Conservation (phyloP, 345 rosid species). For the Eucalyptus dawsonii region DNA sequence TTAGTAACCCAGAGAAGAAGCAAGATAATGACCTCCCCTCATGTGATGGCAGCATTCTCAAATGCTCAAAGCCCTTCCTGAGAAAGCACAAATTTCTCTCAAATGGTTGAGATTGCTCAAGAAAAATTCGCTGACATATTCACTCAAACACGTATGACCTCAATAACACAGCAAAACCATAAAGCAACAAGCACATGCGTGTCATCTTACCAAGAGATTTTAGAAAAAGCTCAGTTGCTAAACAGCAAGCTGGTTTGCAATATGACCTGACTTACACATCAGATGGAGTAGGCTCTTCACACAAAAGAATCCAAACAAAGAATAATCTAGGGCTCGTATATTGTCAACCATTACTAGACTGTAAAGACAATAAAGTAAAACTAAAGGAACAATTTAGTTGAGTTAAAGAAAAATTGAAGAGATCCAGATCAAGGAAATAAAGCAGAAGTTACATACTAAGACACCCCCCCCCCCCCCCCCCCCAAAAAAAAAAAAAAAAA, state of each 20-base stretch:
- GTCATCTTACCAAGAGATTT: background rate
- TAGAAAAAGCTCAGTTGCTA: background rate
- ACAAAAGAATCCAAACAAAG: background rate
- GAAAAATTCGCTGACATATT: background rate
- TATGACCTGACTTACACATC: background rate
- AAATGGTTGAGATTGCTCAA: background rate
- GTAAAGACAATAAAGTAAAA: background rate
- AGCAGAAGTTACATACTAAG: background rate
- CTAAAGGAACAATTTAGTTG: background rate
- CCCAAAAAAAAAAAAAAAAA: too few species aligned
- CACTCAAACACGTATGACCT: background rate
- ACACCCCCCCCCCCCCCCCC: fast-evolving
- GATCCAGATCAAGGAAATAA: background rate
- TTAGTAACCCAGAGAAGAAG: background rate
- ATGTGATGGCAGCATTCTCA: background rate
- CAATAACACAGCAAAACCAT: background rate
- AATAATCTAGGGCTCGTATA: background rate
- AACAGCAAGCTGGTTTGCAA: background rate
- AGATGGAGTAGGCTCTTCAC: background rate
- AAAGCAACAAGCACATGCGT: background rate
- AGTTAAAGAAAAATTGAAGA: background rate
- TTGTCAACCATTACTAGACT: background rate
- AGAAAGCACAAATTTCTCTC: background rate
- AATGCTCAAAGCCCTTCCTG: background rate
- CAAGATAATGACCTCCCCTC: background rate